These are phyloP conservation scores for Spiromastix sp. DNA, from an alignment of 2,329 filamentous ascomycete species.

Conservation along the genomic window DNA sequence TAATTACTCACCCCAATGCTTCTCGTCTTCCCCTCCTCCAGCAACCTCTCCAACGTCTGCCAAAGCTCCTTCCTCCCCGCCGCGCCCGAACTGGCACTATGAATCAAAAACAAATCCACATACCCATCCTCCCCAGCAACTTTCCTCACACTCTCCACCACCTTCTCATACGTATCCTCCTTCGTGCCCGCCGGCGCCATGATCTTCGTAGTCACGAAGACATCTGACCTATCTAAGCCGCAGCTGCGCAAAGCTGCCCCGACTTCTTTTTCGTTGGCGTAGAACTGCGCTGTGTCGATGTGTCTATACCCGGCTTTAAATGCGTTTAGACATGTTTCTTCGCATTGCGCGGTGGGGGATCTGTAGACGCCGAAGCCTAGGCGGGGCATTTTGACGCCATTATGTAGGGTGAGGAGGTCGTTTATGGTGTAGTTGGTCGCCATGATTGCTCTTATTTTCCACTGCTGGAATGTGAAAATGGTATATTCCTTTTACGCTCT, in stretches of 20 bases:
- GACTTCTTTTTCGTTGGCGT: slow-evolving; percentile 59
- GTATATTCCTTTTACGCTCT: no score
- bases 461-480: no score
- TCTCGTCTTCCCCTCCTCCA: slow-evolving; percentile 49
- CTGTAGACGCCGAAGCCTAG: slow-evolving; percentile 65
- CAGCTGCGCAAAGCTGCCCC: slow-evolving; percentile 52
- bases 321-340: slow-evolving; percentile 48
- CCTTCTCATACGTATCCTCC: slow-evolving; percentile 49
- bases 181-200: slow-evolving; percentile 42
- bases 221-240: slow-evolving; percentile 33
- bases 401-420: slow-evolving; percentile 41
- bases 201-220: slow-evolving; percentile 62
- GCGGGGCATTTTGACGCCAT: slow-evolving; percentile 47
- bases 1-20: slow-evolving; percentile 67
- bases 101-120: slow-evolving; percentile 62
- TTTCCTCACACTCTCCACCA: slow-evolving; percentile 53
- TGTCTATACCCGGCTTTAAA: slow-evolving; percentile 36
- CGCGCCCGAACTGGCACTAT: slow-evolving; percentile 49
- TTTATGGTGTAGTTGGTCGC: slow-evolving; percentile 33
- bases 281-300: slow-evolving; percentile 54
- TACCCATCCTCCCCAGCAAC: slow-evolving; percentile 51
- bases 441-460: slow-evolving; percentile 19
- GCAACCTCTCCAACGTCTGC: slow-evolving; percentile 53
- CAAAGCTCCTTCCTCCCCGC: slow-evolving; percentile 52
- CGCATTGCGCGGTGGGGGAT: slow-evolving; percentile 44